Evolutionary conservation across 441 rosid genomes (phyloP).

Genomic region (Syzygium malaccense): DNA sequence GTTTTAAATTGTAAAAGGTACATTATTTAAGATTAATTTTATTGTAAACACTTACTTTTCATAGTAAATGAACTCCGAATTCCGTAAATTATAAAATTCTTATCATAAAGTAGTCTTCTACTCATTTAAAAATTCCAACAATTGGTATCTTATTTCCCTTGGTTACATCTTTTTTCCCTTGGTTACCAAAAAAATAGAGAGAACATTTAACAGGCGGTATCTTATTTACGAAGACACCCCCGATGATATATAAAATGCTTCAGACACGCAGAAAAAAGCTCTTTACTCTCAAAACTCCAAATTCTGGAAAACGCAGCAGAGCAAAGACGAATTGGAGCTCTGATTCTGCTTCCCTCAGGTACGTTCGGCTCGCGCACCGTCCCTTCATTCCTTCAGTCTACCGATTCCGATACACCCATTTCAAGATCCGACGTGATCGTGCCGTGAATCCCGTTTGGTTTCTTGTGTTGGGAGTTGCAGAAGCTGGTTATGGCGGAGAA

Average conservation of each 20-base stretch:
- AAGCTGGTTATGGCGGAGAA: conserved; percentile 22
- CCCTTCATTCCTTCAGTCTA: background rate
- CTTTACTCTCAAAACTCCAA: background rate
- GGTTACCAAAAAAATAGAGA: background rate
- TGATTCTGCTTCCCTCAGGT: background rate
- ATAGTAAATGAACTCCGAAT: background rate
- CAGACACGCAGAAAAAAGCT: background rate
- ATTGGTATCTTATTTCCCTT: background rate
- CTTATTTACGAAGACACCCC: background rate
- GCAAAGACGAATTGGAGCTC: background rate
- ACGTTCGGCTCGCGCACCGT: background rate
- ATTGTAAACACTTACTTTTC: background rate
- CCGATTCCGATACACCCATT: background rate
- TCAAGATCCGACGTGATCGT: background rate
- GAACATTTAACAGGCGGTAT: background rate
- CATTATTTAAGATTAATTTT: background rate
- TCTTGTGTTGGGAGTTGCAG: background rate
- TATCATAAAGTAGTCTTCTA: background rate
- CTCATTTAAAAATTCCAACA: background rate
- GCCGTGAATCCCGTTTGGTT: background rate
- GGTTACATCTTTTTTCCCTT: background rate
- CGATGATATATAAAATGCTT: background rate
- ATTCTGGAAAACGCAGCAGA: background rate
- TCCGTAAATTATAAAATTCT: background rate
- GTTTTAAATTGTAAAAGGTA: background rate